A percentile compares a stretch with the other conserved stretches of the same genome.
Evolutionary conservation across 345 rosid genomes (phyloP).

Genomic region (Populus ilicifolia): DNA sequence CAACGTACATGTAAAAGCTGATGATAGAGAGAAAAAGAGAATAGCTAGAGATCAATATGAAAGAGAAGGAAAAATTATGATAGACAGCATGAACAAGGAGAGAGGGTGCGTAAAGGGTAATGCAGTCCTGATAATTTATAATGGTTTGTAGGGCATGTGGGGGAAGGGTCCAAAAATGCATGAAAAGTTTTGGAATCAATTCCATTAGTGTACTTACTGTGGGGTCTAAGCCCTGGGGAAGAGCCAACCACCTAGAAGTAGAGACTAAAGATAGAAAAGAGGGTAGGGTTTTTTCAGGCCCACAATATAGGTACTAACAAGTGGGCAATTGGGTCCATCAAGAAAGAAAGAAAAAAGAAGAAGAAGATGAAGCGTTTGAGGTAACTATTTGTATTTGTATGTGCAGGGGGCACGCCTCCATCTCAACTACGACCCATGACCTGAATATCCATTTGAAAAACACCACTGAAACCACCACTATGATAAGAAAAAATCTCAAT

Average conservation of each 20-base stretch:
- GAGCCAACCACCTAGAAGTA: constrained; percentile 48
- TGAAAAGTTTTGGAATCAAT: constrained; percentile 43
- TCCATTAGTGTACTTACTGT: constrained; percentile 42
- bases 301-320: constrained; percentile 14
- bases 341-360: no score
- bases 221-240: constrained; percentile 38
- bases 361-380: constrained; percentile 13
- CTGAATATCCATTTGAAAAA: constrained; percentile 57
- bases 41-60: background rate
- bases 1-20: background rate
- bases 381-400: background rate
- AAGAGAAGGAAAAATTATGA: background rate
- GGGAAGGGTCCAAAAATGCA: constrained; percentile 36
- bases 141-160: constrained; percentile 47
- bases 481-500: background rate
- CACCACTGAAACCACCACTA: constrained; percentile 44
- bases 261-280: constrained; percentile 7
- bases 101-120: constrained; percentile 48
- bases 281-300: constrained; percentile 20
- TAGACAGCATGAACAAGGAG: background rate
- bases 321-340: constrained; percentile 6
- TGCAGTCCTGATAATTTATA: constrained; percentile 68
- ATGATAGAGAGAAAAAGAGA: background rate
- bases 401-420: constrained; percentile 44
- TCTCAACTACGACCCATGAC: constrained; percentile 61